These are phyloP conservation scores for Lolium perenne DNA, from an alignment of 176 grass and related monocot genomes.

Conservation along the genomic window DNA sequence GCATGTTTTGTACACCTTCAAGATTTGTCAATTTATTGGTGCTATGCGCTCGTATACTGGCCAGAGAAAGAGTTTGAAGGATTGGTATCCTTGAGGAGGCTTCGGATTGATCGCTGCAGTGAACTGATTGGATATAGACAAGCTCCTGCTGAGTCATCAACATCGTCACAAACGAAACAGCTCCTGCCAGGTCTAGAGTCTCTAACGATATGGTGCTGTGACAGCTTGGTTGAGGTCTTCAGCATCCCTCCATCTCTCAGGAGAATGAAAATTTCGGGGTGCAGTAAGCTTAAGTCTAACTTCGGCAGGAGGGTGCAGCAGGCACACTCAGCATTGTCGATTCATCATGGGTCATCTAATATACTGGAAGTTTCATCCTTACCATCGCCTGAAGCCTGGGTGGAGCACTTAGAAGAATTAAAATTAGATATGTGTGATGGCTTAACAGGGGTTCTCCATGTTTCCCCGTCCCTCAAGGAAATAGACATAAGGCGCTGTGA, in stretches of 20 bases:
- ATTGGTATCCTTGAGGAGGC: slow-evolving; percentile 8
- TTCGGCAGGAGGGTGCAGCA: neutral
- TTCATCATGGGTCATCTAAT: neutral
- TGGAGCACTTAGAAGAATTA: neutral
- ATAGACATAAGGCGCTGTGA: too few species aligned
- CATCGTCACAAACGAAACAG: too few species aligned
- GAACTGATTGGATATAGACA: neutral
- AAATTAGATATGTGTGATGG: neutral
- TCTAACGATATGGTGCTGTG: too few species aligned
- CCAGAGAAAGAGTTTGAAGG: neutral
- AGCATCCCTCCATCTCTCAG: neutral
- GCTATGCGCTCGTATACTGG: neutral
- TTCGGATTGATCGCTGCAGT: rapidly evolving
- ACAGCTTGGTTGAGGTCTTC: too few species aligned
- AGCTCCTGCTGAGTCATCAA: neutral
- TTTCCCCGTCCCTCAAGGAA: too few species aligned
- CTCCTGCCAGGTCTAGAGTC: too few species aligned
- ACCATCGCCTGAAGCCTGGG: neutral
- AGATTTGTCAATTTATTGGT: neutral
- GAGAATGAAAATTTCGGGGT: neutral
- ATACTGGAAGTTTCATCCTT: neutral
- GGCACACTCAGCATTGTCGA: neutral
- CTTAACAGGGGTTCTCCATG: neutral
- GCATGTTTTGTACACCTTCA: slow-evolving; percentile 4
- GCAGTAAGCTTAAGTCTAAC: neutral